phyloP scores from a whole-genome alignment of 192 early-diverging fungal genomes.

The Linnemannia zychae region DNA sequence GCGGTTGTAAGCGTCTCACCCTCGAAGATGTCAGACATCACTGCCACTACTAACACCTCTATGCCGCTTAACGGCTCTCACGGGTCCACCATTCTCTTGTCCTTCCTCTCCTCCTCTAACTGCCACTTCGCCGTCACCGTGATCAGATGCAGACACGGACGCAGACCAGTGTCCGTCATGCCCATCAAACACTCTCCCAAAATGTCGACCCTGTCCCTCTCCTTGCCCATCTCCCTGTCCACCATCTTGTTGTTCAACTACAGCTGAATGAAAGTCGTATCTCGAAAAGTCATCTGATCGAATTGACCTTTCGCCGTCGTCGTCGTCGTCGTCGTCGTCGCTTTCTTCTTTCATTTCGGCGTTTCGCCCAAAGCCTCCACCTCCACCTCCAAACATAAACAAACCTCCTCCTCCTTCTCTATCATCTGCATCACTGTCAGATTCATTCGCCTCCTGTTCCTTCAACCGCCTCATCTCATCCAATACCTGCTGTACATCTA shows the following conservation, averaged over 20 bases:
- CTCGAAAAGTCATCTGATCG: conserved; percentile 27
- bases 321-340: conserved; percentile 6
- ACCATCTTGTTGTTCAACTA: background rate
- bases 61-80: background rate
- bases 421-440: conserved; percentile 9
- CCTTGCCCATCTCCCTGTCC: background rate
- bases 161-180: background rate
- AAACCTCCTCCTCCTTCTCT: background rate
- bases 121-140: background rate
- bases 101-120: background rate
- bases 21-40: background rate
- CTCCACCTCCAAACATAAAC: background rate
- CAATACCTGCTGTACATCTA: conserved; percentile 3
- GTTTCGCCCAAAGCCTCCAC: background rate
- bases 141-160: background rate
- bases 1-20: background rate
- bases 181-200: background rate
- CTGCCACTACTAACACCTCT: background rate
- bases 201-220: background rate
- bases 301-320: conserved; percentile 13
- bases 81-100: background rate
- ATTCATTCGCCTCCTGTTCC: conserved; percentile 12
- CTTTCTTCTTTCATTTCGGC: background rate
- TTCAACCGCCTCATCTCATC: conserved; percentile 9
- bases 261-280: background rate